These are phyloP conservation scores for Rhodomyrtus psidioides DNA, from an alignment of 441 rosid species.

Conservation along the genomic window DNA sequence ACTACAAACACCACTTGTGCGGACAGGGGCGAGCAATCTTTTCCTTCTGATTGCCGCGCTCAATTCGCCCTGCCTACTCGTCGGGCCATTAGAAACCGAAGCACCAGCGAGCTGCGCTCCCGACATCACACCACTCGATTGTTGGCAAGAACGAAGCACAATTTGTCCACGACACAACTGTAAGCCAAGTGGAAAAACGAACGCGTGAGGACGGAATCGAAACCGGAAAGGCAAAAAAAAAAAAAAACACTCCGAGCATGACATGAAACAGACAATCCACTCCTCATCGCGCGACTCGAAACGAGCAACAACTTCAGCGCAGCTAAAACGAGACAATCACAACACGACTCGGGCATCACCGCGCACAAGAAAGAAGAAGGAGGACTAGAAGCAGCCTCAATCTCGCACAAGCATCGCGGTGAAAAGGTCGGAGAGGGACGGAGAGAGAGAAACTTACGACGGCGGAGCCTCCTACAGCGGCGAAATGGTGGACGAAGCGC, in stretches of 20 bases:
- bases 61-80: conserved; percentile 14
- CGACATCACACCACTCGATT: conserved; percentile 15
- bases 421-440: background rate
- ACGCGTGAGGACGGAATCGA: background rate
- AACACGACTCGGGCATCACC: background rate
- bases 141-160: background rate
- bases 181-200: background rate
- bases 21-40: conserved; percentile 7
- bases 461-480: background rate
- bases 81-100: conserved; percentile 24
- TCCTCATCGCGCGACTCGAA: too few species aligned
- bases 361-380: background rate
- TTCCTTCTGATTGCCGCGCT: conserved; percentile 3
- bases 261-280: background rate
- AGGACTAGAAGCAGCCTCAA: background rate
- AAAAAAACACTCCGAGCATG: background rate
- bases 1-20: conserved; percentile 5
- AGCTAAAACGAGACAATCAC: background rate
- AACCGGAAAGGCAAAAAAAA: background rate
- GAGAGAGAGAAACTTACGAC: background rate
- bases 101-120: conserved; percentile 31
- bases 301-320: background rate
- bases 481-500: background rate
- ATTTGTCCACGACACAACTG: background rate
- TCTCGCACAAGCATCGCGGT: background rate